Evolutionary conservation across 2,329 filamentous ascomycete genomes (phyloP), one percentile per base, ranked within the genome.

Genomic region (Claviceps digitariae): DNA sequence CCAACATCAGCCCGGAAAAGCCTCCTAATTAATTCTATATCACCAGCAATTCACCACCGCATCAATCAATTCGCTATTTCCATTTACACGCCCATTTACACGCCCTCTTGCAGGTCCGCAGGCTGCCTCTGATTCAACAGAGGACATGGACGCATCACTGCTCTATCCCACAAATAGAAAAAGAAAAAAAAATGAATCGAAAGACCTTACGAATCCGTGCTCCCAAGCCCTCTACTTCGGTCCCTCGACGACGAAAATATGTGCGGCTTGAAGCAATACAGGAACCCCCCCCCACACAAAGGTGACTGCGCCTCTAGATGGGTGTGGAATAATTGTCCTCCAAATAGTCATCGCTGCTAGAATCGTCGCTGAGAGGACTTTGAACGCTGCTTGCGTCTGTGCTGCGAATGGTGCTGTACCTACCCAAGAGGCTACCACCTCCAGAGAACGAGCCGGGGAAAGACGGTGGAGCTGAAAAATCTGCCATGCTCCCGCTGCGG

Each of bases 331-430:
- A 61, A 43, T 57, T 55, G 41, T 62, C 65, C 31, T 77, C 75
- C 67, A 78, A 75, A 12, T 74, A 74, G 47, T 82, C 78, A 51
- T 80, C 78, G 53, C 74, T 79, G 57, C 72, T 78, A 47, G 76
- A 75, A 21, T 69, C 71, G 38, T 70, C 73, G 34, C 68, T 69
- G 51, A 68, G 66, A 9, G 77, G 77, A 53, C 78, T 81, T 53
- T 78, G 75, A 40, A 71, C 70, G 3, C 69, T 71, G 60, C 74
- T 79, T 23, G 69, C 69, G 54, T 78, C 75, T 10, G 69, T 69
- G 54, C 74, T 76, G 45, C 67, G 65, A 31, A 74, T 60, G 15
- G 70, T 73, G 60, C 72, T 72, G 54, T 74, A 71, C 6, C 67
- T 66, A 23, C 68, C 68, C 20, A 70, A 61, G 44, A 71, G 66